These are phyloP conservation scores for Exophiala alcalophila DNA, from an alignment of 2,329 filamentous ascomycete species.

Conservation along the genomic window DNA sequence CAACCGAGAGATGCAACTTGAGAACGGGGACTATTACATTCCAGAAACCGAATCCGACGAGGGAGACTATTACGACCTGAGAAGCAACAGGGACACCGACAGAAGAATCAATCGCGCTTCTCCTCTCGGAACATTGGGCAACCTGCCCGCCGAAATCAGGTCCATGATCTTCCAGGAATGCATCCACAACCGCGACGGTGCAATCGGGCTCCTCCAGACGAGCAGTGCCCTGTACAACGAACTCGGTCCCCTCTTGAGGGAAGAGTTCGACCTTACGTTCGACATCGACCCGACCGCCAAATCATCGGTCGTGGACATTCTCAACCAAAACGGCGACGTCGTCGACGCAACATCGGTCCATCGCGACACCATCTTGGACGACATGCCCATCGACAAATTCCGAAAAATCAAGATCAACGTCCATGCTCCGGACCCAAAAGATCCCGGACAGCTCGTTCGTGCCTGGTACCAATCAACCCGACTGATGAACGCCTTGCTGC, in stretches of 20 bases:
- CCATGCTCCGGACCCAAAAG: not conserved
- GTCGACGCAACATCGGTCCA: not conserved
- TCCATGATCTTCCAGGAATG: not conserved
- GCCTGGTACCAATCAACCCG: not conserved
- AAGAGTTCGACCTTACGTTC: not conserved
- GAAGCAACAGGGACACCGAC: too few relatives aligned
- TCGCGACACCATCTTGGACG: not conserved
- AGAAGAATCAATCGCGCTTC: too few relatives aligned
- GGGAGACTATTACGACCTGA: too few relatives aligned
- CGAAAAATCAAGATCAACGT: not conserved
- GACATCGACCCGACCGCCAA: not conserved
- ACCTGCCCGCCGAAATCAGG: not conserved
- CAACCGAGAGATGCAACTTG: too few relatives aligned
- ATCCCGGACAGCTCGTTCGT: not conserved
- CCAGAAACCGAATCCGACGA: too few relatives aligned
- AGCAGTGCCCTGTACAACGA: not conserved
- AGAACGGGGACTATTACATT: too few relatives aligned
- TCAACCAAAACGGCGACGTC: not conserved
- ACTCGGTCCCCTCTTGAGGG: not conserved
- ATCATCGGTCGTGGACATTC: not conserved
- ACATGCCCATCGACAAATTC: conserved; percentile 5
- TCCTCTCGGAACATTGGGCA: too few relatives aligned
- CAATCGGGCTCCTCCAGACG: not conserved
- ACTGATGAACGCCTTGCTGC: conserved; percentile 1
- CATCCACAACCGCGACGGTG: conserved; percentile 1